Evolutionary conservation across 2,329 filamentous ascomycete genomes (phyloP).

Genomic region (Xylariaceae sp.): DNA sequence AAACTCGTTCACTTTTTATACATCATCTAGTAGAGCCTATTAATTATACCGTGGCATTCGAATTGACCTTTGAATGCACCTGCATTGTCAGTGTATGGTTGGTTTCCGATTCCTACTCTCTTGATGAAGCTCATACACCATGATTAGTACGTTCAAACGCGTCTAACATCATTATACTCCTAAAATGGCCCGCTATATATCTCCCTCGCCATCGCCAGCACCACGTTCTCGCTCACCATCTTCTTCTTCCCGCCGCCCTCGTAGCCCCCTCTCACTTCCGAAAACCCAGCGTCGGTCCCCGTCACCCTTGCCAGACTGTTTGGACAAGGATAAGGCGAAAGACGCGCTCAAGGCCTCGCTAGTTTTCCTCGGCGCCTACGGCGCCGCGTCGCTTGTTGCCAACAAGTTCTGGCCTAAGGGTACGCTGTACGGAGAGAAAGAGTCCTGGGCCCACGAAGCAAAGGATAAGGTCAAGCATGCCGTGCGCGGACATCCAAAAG

Average conservation of each 20-base stretch:
- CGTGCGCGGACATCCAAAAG: neutral
- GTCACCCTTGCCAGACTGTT: slow-evolving; percentile 1
- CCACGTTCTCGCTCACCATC: slow-evolving; percentile 25
- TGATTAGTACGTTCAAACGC: neutral
- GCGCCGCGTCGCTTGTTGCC: slow-evolving; percentile 40
- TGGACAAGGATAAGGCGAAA: slow-evolving; percentile 19
- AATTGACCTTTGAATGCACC: neutral
- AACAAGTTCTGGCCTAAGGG: slow-evolving; percentile 46
- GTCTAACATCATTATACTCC: neutral
- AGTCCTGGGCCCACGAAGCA: slow-evolving; percentile 38
- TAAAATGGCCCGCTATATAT: slow-evolving; percentile 27
- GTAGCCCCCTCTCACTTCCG: slow-evolving; percentile 8
- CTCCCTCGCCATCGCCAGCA: slow-evolving; percentile 24
- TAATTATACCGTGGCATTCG: neutral
- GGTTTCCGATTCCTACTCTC: neutral
- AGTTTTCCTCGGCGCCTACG: slow-evolving; percentile 43
- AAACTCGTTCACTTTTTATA: neutral
- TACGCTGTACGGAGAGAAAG: slow-evolving; percentile 42
- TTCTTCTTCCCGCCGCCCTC: slow-evolving; percentile 8
- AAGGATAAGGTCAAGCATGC: slow-evolving; percentile 22
- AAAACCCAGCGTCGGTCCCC: neutral
- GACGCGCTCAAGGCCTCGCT: slow-evolving; percentile 39
- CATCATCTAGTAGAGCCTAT: neutral
- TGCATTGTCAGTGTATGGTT: neutral
- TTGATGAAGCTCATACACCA: neutral